Base-by-base conservation (phyloP, 2,329 filamentous ascomycete species). In the Colletotrichum lupini region DNA sequence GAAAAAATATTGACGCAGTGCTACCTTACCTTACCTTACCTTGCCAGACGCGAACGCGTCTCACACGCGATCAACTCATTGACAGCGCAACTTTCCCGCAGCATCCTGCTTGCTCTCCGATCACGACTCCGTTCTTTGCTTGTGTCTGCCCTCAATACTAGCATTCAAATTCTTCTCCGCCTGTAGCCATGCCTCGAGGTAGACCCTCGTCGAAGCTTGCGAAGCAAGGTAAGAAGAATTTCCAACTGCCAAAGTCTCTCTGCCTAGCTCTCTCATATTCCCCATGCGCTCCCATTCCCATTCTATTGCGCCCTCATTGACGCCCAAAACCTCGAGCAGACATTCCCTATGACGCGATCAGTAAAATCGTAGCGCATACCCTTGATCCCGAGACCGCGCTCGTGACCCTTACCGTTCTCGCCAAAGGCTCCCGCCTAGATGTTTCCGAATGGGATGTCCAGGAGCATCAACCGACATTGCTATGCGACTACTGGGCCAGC, bases 361-460 rank as follows among this genome's bases (percentile, higher is more conserved):
- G 61, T 14, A 73, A 73, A 30, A 66, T 73, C 11, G 22, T 66
- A 22, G 35, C 30, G 9, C 67, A 73, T 22, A 26, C 67, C 9
- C 46, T 73, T 55, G 60, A 73, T 14, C 60, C 56, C 46, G 46
- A 70, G 6, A 70, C 70, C 4, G 53, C 59, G 8, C 70, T 73
- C 5, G 70, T 73, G 22, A 70, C 70, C 22, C 55, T 73, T 28
- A 70, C 61, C 19, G 70, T 69, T 7, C 60, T 65, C 49, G 55
- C 52, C 35, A 65, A 65, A 28, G 55, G 32, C 35, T 49, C 37
- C 14, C 67, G 60, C 26, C 26, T 60, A 12, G 55, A 70, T 9
- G 14, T 73, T 8, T 73, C 70, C 9, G 70, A 73, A 56, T 73
- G 70, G 70, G 70, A 73, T 16, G 24, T 70, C 12, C 70, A 73